Conservation (phyloP, 2,329 filamentous ascomycete species). For the Colletotrichum sp. region DNA sequence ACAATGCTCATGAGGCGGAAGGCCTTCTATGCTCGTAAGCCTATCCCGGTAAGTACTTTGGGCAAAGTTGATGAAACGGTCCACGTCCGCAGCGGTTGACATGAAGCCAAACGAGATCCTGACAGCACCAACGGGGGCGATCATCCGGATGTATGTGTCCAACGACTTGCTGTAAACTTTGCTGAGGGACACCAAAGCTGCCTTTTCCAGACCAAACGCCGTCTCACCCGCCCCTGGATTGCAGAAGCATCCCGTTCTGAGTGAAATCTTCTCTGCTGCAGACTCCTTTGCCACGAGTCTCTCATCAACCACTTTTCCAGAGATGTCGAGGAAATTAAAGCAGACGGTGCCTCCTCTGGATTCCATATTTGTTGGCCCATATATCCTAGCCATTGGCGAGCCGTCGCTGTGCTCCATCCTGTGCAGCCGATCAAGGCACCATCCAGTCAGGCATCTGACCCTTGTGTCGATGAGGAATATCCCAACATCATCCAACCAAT, state of each 20-base stretch:
- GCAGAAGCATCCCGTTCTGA: conserved; percentile 48
- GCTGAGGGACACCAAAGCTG: conserved; percentile 16
- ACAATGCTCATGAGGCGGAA: conserved; percentile 12
- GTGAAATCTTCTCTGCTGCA: conserved; percentile 35
- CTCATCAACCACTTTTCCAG: conserved; percentile 38
- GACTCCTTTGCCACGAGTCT: conserved; percentile 39
- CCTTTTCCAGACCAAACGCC: conserved; percentile 32
- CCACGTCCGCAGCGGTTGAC: conserved; percentile 37
- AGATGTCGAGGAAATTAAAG: conserved; percentile 41
- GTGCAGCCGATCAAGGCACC: conserved; percentile 35
- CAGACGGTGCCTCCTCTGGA: conserved; percentile 40
- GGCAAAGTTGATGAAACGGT: conserved; percentile 39
- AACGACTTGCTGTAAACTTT: conserved; percentile 13
- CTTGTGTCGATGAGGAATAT: conserved; percentile 31
- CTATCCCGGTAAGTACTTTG: conserved; percentile 36
- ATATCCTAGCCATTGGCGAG: conserved; percentile 35
- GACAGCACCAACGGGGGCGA: conserved; percentile 36
- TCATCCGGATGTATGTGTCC: conserved; percentile 26
- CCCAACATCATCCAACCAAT: conserved; percentile 37
- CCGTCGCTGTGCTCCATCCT: conserved; percentile 37
- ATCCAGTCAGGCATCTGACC: conserved; percentile 40
- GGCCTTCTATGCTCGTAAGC: not conserved
- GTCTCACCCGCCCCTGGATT: conserved; percentile 44
- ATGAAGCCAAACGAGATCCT: conserved; percentile 44
- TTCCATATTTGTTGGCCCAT: conserved; percentile 35